Evolutionary conservation across 2,329 filamentous ascomycete species (phyloP), one percentile per base, ranked within the genome.

Genomic region (Zopfia rhizophila): DNA sequence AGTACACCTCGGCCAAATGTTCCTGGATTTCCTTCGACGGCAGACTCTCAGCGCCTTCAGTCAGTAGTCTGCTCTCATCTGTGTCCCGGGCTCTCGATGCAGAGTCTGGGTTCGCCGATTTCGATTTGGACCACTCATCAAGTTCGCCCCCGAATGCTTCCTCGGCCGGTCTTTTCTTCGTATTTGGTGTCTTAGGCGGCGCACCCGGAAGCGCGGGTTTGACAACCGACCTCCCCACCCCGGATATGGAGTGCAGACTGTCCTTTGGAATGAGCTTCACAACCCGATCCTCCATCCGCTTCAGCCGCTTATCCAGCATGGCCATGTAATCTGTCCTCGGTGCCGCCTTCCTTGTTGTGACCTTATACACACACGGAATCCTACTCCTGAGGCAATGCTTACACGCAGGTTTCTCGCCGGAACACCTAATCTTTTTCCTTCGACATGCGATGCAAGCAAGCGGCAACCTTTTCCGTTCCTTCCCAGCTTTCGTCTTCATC

Each of bases 321-420:
- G 92, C 91, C 94, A 97, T 97, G 72, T 97, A 97, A 72, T 97
- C 94, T 13, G 94, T 97, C 39, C 94, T 83, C 3, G 94, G 94
- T 3, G 92, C 91, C 1, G 93, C 91, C 72, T 97, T 97, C 49
- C 94, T 83, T 3, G 92, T 91, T 0, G 92, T 97, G 48, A 96
- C 91, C 67, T 97, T 97, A 80, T 97, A 99, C 4, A 97, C 92
- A 69, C 94, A 99, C 2, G 93, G 93, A 59, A 96, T 95, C 30
- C 93, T 85, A 38, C 93, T 96, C 45, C 92, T 85, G 48, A 95
- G 80, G 68, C 94, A 97, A 74, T 97, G 94, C 72, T 96, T 97
- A 79, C 94, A 99, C 0, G 92, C 90, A 3, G 94, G 94, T 72
- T 97, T 97, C 77, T 97, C 94, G 47, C 94, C 94, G 0, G 93